Base-by-base conservation (phyloP, 2,329 filamentous ascomycete species). In the Cordyceps pruinosa region DNA sequence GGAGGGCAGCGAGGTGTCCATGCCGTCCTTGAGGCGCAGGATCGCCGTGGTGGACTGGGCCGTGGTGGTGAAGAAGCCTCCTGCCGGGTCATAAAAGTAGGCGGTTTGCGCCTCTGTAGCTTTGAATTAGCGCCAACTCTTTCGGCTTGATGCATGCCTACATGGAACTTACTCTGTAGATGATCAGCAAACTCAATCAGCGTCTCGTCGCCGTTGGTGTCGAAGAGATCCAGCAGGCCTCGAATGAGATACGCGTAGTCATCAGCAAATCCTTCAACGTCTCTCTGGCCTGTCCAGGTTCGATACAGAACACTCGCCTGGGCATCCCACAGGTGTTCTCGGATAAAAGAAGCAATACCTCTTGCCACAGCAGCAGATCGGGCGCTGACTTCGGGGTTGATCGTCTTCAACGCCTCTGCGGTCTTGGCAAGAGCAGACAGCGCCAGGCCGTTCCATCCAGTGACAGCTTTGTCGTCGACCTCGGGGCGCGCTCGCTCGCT, bases 231-330 rank as follows among this genome's bases (percentile, higher is more conserved):
- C 57, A 97, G 75, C 1, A 97, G 77, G 0, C 91, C 93, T 50
- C 87, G 83, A 50, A 91, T 88, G 41, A 97, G 70, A 70, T 93
- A 96, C 3, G 93, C 90, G 68, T 97, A 97, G 73, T 99, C 94
- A 65, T 97, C 94, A 1, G 93, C 90, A 70, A 97, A 96, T 0
- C 83, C 92, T 39, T 79, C 77, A 19, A 83, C 77, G 28, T 86
- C 85, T 9, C 83, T 77, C 2, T 78, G 75, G 61, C 83, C 79
- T 60, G 86, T 83, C 72, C 87, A 95, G 42, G 93, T 83, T 50
- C 92, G 82, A 67, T 86, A 89, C 17, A 97, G 74, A 4, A 81
- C 80, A 47, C 82, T 81, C 0, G 77, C 78, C 1, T 75, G 63
- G 9, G 77, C 68, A 61, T 93, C 84, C 77, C 89, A 97, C 1